These are phyloP conservation scores for Agroathelia rolfsii DNA, from an alignment of 1,284 basidiomycete species.

Conservation along the genomic window DNA sequence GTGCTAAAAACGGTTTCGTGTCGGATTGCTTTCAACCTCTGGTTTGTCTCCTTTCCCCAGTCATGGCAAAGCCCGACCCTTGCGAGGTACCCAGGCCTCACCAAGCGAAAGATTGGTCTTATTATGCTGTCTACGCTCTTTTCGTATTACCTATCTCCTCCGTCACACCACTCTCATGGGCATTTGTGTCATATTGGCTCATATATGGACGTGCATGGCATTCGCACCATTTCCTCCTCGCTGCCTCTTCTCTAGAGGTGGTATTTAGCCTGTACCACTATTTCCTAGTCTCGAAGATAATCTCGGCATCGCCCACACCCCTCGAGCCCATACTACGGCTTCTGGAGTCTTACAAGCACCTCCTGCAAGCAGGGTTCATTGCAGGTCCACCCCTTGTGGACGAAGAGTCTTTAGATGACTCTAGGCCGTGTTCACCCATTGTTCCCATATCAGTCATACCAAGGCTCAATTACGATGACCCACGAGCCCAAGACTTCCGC, in stretches of 20 bases:
- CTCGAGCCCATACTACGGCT: too few species aligned
- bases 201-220: slow-evolving; percentile 8
- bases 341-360: slow-evolving; percentile 54
- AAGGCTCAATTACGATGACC: slow-evolving; percentile 56
- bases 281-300: slow-evolving; percentile 41
- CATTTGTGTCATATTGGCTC: slow-evolving; percentile 49
- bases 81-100: slow-evolving; percentile 28
- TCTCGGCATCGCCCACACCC: too few species aligned
- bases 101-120: slow-evolving; percentile 34
- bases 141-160: slow-evolving; percentile 66
- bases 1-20: too few species aligned
- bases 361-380: slow-evolving; percentile 58
- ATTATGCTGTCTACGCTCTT: slow-evolving; percentile 47
- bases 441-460: too few species aligned
- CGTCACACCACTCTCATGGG: slow-evolving; percentile 61
- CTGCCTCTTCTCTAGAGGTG: slow-evolving; percentile 33
- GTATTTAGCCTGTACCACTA: slow-evolving; percentile 69
- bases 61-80: slow-evolving; percentile 23
- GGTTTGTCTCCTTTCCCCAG: slow-evolving; percentile 6
- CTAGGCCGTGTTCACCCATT: slow-evolving; percentile 53
- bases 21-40: slow-evolving; percentile 2
- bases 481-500: slow-evolving; percentile 69
- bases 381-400: too few species aligned
- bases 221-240: slow-evolving; percentile 1
- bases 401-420: slow-evolving; percentile 40